Evolutionary conservation across 78 protist species (phyloP).

Genomic region (Guillardia theta): DNA sequence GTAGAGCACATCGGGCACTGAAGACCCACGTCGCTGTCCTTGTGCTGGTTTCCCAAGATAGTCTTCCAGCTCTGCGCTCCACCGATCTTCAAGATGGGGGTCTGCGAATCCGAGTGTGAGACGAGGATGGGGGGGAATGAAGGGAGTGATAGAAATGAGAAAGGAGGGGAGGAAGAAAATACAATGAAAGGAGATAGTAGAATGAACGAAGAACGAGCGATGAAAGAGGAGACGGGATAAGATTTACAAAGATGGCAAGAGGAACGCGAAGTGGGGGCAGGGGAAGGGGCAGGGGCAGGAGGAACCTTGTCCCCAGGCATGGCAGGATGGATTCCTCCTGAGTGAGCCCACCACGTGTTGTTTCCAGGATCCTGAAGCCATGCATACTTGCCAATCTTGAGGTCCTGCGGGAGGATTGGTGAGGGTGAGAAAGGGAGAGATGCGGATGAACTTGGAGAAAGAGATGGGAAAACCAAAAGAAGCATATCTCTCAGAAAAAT

Average conservation of each 20-base stretch:
- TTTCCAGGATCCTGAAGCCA: background rate
- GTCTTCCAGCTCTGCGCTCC: background rate
- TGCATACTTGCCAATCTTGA: too few relatives aligned
- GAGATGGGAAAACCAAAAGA: too few relatives aligned
- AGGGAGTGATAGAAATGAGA: background rate
- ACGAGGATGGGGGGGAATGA: too few relatives aligned
- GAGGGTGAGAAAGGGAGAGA: too few relatives aligned
- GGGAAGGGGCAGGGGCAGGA: too few relatives aligned
- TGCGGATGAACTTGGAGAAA: too few relatives aligned
- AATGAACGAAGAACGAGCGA: background rate
- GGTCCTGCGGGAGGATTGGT: too few relatives aligned
- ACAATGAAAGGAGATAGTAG: background rate
- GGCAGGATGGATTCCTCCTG: background rate
- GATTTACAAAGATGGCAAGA: background rate
- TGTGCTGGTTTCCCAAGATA: background rate
- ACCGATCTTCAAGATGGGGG: background rate
- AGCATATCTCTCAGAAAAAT: too few relatives aligned
- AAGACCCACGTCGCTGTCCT: background rate
- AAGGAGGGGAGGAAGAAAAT: background rate
- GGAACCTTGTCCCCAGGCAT: background rate
- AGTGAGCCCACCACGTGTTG: conserved; percentile 18
- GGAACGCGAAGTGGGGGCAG: background rate
- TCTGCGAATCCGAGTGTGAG: too few relatives aligned
- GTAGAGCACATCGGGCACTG: background rate
- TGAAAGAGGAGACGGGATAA: background rate